Percentiles rank a stretch among this genome's conserved stretches.
phyloP scores from a whole-genome alignment of 257 asterid genomes.

The Nicotiana sylvestris region DNA sequence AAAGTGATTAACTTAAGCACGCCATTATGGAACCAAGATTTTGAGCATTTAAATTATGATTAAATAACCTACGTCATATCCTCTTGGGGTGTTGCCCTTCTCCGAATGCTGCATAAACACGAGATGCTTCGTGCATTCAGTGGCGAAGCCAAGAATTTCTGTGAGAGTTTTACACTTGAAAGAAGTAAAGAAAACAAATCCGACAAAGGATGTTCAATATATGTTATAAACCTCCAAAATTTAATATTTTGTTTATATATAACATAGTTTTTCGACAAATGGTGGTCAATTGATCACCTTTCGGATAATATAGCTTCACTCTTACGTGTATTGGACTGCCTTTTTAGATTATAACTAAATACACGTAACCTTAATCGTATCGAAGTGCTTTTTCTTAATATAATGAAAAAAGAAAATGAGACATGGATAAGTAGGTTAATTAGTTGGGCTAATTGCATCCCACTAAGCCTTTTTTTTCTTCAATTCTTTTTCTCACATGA shows the following conservation, averaged over 20 bases:
- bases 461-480: conserved; percentile 21
- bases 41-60: conserved; percentile 17
- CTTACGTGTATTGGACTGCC: no score
- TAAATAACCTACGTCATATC: background rate
- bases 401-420: conserved; percentile 1
- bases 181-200: no score
- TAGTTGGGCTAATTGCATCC: conserved; percentile 34
- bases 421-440: conserved; percentile 14
- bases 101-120: fast-evolving
- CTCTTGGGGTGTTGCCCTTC: no score
- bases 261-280: no score
- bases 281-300: no score
- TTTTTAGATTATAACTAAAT: conserved; percentile 20
- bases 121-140: no score
- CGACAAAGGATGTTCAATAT: no score
- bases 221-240: no score
- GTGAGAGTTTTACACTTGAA: no score
- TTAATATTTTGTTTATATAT: no score
- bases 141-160: no score
- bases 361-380: conserved; percentile 27
- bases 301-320: no score
- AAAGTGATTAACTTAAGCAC: background rate
- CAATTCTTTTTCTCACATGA: conserved; percentile 15
- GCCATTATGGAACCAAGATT: conserved; percentile 26
- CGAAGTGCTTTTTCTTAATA: conserved; percentile 17